phyloP scores from a whole-genome alignment of 2,329 filamentous ascomycete species.

The Colletotrichum truncatum region DNA sequence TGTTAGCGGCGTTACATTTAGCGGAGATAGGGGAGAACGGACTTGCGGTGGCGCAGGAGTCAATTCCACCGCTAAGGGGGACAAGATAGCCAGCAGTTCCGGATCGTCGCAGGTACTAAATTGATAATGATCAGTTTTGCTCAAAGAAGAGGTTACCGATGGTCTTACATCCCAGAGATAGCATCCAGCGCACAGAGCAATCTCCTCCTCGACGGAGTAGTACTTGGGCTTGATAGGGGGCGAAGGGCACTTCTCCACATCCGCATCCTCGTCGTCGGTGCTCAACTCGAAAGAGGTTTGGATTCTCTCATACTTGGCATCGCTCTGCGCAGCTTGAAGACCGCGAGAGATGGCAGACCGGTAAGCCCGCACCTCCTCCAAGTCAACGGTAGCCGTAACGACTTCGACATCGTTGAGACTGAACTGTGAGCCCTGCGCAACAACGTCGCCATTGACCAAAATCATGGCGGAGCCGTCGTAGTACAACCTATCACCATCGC shows the following conservation, averaged over 20 bases:
- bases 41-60: constrained; percentile 61
- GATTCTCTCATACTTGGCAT: constrained; percentile 55
- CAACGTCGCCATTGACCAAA: constrained; percentile 68
- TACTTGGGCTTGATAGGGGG: constrained; percentile 57
- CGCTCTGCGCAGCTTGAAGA: constrained; percentile 62
- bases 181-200: constrained; percentile 70
- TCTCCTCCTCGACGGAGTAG: constrained; percentile 73
- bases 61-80: constrained; percentile 64
- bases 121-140: not conserved
- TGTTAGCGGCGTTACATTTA: not conserved
- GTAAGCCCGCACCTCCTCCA: constrained; percentile 75
- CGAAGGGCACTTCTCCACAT: constrained; percentile 50
- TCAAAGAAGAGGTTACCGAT: not conserved
- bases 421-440: constrained; percentile 45
- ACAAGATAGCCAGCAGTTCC: constrained; percentile 62
- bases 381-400: constrained; percentile 70
- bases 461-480: constrained; percentile 67
- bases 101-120: constrained; percentile 24
- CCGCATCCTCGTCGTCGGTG: constrained; percentile 48
- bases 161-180: constrained; percentile 67
- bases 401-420: constrained; percentile 73
- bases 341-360: constrained; percentile 65
- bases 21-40: not conserved
- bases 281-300: constrained; percentile 46
- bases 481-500: constrained; percentile 64